phyloP scores from a whole-genome alignment of 2,329 filamentous ascomycete species.

The Sporothrix variecibatus region DNA sequence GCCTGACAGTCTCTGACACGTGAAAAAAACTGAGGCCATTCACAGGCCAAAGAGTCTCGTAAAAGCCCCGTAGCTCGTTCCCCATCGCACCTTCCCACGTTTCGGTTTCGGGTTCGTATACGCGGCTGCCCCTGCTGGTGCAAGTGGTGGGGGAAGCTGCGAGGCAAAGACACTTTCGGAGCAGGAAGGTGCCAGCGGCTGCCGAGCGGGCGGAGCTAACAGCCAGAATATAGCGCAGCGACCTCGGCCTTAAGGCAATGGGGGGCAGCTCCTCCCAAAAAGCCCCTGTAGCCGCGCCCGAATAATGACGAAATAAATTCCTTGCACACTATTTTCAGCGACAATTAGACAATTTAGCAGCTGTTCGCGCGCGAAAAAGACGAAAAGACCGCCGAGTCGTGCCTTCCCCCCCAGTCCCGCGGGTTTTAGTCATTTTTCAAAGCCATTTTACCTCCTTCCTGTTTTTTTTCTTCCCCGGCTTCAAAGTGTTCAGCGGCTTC shows the following conservation, averaged over 20 bases:
- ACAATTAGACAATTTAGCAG: background rate
- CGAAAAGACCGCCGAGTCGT: background rate
- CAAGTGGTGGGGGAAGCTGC: background rate
- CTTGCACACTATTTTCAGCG: background rate
- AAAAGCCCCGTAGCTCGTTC: background rate
- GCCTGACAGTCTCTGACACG: background rate
- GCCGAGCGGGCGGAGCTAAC: constrained; percentile 1
- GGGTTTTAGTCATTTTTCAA: background rate
- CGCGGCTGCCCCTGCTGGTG: background rate
- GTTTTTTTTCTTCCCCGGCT: constrained; percentile 8
- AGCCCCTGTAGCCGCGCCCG: background rate
- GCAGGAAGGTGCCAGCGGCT: constrained; percentile 11
- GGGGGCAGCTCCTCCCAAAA: background rate
- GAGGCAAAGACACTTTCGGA: background rate
- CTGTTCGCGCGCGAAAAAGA: background rate
- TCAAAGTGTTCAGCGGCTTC: constrained; percentile 22
- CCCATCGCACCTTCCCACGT: background rate
- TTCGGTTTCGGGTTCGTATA: background rate
- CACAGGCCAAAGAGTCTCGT: background rate
- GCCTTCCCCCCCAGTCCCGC: background rate
- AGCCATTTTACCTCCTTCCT: background rate
- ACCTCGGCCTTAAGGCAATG: background rate
- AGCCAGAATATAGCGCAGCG: background rate
- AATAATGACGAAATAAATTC: constrained; percentile 6
- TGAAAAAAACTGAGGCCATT: background rate